Base-by-base conservation (phyloP, 306 rosid genomes). In the Canavalia ensiformis region DNA sequence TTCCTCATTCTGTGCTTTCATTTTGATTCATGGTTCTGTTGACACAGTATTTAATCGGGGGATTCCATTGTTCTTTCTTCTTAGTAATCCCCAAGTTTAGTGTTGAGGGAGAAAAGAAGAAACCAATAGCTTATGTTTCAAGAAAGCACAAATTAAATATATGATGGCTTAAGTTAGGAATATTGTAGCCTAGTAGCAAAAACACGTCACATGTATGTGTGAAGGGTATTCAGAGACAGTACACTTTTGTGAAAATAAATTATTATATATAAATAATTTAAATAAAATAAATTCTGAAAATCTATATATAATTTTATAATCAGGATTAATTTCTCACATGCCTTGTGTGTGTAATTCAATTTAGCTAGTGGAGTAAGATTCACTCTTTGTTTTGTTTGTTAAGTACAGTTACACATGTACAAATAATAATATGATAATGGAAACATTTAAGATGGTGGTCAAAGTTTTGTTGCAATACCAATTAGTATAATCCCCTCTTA, bases 1-100 rank as follows among this genome's bases (percentile, higher is more conserved):
- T 45, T 45, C 63, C 31, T 4, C 13, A 9, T 6, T 4, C 1
- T 34, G n/a, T 56, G 44, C 31, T 5, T 54, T 65, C 30, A 41
- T 47, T 62, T 79, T 46, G 35, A 29, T 49, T 50, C 42, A 42
- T 63, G 35, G 46, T 67, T 47, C 65, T 31, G 58, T 74, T 56
- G 44, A 30, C 51, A 56, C 57, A 50, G 39, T 42, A 31, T 58
- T 81, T 6, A 45, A 37, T 41, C 6, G 34, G 0, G 60, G 72
- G 33, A 56, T 82, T 68, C 33, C 39, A 1, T 13, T 75, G 39
- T 62, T 44, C 75, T 77, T 72, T 83, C 83, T 77, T 62, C 12
- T 49, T 6, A 35, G 18, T 47, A 51, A 18, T 70, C 5, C 59
- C 82, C 12, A 59, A 59, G 73, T 75, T 6, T 3, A 37, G 74